phyloP scores from a whole-genome alignment of 345 rosid species.

The Hypericum perforatum region DNA sequence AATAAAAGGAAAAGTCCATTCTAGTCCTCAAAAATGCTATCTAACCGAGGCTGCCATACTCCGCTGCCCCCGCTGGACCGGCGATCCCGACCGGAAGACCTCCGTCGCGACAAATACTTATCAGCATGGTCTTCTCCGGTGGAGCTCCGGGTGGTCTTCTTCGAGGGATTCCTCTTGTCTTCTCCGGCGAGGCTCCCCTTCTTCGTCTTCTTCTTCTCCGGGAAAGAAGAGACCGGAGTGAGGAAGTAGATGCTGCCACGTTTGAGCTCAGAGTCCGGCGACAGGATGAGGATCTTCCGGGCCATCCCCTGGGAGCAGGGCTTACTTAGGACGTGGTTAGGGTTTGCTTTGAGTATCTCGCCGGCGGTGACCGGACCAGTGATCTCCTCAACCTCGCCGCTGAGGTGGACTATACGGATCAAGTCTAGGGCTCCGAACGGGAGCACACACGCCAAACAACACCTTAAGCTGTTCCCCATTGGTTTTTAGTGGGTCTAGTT shows the following conservation, averaged over 20 bases:
- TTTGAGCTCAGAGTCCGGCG: slow-evolving; percentile 80
- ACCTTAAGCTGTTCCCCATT: slow-evolving; percentile 89
- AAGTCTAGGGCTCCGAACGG: slow-evolving; percentile 95
- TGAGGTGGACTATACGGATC: slow-evolving; percentile 83
- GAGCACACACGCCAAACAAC: slow-evolving; percentile 87
- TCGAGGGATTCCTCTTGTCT: slow-evolving; percentile 11
- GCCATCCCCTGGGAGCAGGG: slow-evolving; percentile 71
- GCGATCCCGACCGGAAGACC: slow-evolving; percentile 41
- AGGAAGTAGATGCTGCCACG: slow-evolving; percentile 86
- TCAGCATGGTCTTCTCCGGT: background rate
- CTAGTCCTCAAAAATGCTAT: slow-evolving; percentile 70
- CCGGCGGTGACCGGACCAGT: slow-evolving; percentile 67
- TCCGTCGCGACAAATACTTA: slow-evolving; percentile 28
- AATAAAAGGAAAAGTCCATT: background rate
- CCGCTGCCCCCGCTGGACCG: slow-evolving; percentile 29
- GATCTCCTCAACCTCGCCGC: slow-evolving; percentile 72
- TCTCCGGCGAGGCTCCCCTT: background rate
- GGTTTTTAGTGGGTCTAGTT: no score
- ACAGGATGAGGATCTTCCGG: slow-evolving; percentile 62
- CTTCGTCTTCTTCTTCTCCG: slow-evolving; percentile 30
- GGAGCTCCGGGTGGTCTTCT: slow-evolving; percentile 6
- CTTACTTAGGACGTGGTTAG: slow-evolving; percentile 76
- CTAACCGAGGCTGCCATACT: slow-evolving; percentile 70
- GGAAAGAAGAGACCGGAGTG: slow-evolving; percentile 52
- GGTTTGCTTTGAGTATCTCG: slow-evolving; percentile 67